Evolutionary conservation across 2,329 filamentous ascomycete genomes (phyloP), one percentile per base, ranked within the genome.

Genomic region (Fonsecaea pugnacius): DNA sequence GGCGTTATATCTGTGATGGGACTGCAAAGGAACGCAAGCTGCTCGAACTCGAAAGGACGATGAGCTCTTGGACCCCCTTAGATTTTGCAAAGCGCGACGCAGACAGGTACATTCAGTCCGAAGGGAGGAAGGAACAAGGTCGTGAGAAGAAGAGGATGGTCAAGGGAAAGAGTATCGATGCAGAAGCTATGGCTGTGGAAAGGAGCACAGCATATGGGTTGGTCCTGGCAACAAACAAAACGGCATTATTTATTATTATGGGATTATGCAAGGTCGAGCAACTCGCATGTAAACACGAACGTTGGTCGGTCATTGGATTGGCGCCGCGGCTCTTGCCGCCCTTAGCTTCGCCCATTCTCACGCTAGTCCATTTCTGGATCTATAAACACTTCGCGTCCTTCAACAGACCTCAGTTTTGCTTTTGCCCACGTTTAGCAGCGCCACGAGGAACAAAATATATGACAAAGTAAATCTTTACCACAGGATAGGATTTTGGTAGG

Each of bases 181-280:
- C 58, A 62, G 64, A 68, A 65, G 64, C 64, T 68, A 68, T 66
- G 64, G 53, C 51, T 67, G 65, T 43, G 56, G 62, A 56, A 59
- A 52, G 55, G 57, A 61, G 62, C 65, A 67, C 58, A 53, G 58
- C 65, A 64, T 67, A 64, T 54, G 63, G 60, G 63, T 63, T 51
- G 62, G 57, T 55, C 61, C 58, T 64, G 58, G 56, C 58, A 64
- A 61, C 62, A 64, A 64, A 61, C 65, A 66, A 60, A 64, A 67
- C 62, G 62, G 32, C 18, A 36, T 46, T 59, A 59, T 59, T 59
- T 59, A 48, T 59, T 59, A 58, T 58, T 38, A 58, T 58, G 38
- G 55, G 55, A 53, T 58, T 58, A 59, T 59, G 30, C 46, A 40
- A 52, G 46, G 16, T 50, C 38, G 8, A 33, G 51, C 40, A 51